phyloP scores from a whole-genome alignment of 2,329 filamentous ascomycete genomes.

The Periconia digitata region DNA sequence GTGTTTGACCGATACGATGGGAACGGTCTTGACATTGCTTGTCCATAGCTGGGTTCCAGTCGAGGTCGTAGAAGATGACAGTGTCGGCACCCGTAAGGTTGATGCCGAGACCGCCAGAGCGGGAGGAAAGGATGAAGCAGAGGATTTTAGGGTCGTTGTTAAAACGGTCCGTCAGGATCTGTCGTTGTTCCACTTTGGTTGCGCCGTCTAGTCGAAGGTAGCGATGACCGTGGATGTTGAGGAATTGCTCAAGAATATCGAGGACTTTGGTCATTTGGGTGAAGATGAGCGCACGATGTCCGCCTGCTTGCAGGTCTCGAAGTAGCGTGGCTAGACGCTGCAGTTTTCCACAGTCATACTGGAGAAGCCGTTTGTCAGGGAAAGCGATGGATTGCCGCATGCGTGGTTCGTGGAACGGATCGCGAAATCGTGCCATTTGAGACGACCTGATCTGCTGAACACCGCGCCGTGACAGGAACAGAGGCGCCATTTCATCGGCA shows the following conservation, averaged over 20 bases:
- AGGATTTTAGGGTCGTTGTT: conserved; percentile 92
- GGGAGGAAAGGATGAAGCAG: conserved; percentile 92
- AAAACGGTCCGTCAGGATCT: conserved; percentile 94
- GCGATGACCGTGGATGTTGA: conserved; percentile 96
- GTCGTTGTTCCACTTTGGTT: conserved; percentile 92
- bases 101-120: conserved; percentile 92
- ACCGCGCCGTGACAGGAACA: conserved; percentile 62
- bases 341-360: conserved; percentile 97
- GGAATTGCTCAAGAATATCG: conserved; percentile 94
- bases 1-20: conserved; percentile 95
- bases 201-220: conserved; percentile 96
- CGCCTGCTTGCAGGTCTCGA: conserved; percentile 81
- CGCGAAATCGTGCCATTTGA: conserved; percentile 58
- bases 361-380: conserved; percentile 90
- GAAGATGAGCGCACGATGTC: conserved; percentile 94
- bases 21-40: conserved; percentile 98
- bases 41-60: conserved; percentile 99
- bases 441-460: conserved; percentile 60
- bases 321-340: conserved; percentile 86
- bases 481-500: conserved; percentile 71
- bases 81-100: conserved; percentile 96
- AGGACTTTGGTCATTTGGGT: conserved; percentile 99
- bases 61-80: conserved; percentile 97
- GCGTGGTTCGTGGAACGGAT: conserved; percentile 91
- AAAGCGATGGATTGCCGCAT: conserved; percentile 95